Evolutionary conservation across 1,284 basidiomycete species (phyloP).

Genomic region (Polyporus tsugae): DNA sequence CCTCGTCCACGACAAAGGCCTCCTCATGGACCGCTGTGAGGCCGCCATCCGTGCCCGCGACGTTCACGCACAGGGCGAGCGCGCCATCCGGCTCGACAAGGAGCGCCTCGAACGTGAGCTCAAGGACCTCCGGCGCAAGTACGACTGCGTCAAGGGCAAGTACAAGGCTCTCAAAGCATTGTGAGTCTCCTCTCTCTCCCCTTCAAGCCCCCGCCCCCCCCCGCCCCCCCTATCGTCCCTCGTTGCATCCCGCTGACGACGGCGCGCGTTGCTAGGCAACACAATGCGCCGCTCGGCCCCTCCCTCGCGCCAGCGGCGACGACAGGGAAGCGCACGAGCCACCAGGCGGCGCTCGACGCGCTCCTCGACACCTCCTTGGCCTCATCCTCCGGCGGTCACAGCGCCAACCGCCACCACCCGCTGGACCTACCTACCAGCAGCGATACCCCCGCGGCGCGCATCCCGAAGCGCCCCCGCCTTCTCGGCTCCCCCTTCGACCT

Average conservation of each 20-base stretch:
- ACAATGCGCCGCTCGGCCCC: constrained; percentile 7
- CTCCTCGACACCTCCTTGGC: constrained; percentile 11
- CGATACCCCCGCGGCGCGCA: constrained; percentile 31
- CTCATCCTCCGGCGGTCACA: constrained; percentile 17
- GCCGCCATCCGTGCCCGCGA: constrained; percentile 42
- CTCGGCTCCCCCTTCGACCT: constrained; percentile 38
- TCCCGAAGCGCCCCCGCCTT: constrained; percentile 42
- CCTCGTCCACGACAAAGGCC: constrained; percentile 49
- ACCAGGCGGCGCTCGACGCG: constrained; percentile 35
- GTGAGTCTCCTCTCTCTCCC: constrained; percentile 27
- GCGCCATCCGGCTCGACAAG: constrained; percentile 40
- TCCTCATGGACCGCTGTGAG: constrained; percentile 51
- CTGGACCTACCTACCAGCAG: background rate
- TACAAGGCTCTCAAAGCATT: constrained; percentile 36
- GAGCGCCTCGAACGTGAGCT: constrained; percentile 40
- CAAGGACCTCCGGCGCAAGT: constrained; percentile 43
- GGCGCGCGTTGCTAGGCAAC: constrained; percentile 14
- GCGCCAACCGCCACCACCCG: background rate
- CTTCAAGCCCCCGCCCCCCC: background rate
- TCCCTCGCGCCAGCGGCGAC: constrained; percentile 1
- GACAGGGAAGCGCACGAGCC: constrained; percentile 37
- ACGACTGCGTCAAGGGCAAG: constrained; percentile 38
- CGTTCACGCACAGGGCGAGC: constrained; percentile 46
- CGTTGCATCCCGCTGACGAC: background rate
- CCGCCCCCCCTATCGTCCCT: background rate